Evolutionary conservation across 2,329 filamentous ascomycete species (phyloP), one percentile per base, ranked within the genome.

Genomic region (Aspergillus cejpii): DNA sequence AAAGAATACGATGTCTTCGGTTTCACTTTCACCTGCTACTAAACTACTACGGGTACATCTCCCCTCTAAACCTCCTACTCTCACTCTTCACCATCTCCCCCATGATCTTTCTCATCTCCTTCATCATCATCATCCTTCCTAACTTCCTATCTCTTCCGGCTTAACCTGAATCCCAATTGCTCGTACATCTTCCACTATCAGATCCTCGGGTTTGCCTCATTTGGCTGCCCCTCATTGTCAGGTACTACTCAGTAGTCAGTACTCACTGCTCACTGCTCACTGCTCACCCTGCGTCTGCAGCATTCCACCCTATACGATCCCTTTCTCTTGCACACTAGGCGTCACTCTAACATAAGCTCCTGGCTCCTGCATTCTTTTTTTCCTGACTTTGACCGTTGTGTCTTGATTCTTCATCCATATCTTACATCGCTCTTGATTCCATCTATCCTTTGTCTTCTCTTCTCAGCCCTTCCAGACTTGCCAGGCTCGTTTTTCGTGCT

Each of bases 321-420:
- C 31, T 8, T 34, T 34, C 31, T 12, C 5, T 17, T 15, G 17
- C 14, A 19, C 31, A 20, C 31, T 34, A 34, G 31, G 31, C 31
- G 14, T 17, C 31, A 20, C 8, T 34, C 10, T 34, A 17, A 15
- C 31, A 34, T 34, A 20, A 34, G 31, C 31, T 34, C 31, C 17
- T 34, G 31, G 31, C 20, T 20, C 2, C 37, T 23, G 28, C 33
- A 26, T 17, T 37, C 29, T 14, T 27, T 27, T 10, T 29, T 26
- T n/a, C n/a, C 6, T 34, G 21, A 28, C 20, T 15, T n/a, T 31
- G 14, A 38, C 24, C 37, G 15, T 44, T 20, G 15, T 19, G 20
- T 37, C 45, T 52, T 51, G 42, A 44, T 31, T 31, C 37, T 19
- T 40, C 42, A 10, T 44, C 44, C 31, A 19, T 19, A 17, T 34